These are phyloP conservation scores for Rhizomucor miehei DNA, from an alignment of 371 early-diverging fungal genomes.

Conservation along the genomic window DNA sequence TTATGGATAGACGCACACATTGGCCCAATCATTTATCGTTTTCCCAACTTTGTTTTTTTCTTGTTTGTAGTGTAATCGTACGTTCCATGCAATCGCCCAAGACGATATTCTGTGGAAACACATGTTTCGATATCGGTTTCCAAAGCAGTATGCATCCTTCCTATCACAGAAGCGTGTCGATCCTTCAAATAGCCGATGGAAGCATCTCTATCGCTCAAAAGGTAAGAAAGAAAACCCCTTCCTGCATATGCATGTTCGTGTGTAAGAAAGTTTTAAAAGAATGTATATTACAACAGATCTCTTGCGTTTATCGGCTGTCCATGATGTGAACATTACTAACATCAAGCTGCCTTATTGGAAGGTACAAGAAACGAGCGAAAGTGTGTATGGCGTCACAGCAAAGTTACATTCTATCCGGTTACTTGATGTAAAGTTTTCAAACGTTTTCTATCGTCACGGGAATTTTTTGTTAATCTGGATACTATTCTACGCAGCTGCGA, in stretches of 20 bases:
- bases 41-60: no score
- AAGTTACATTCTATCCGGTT: slow-evolving; percentile 33
- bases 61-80: slow-evolving; percentile 1
- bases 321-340: slow-evolving; percentile 30
- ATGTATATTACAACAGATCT: background rate
- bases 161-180: background rate
- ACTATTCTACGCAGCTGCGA: slow-evolving; percentile 4
- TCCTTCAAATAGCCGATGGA: no score
- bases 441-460: no score
- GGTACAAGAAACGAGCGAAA: slow-evolving; percentile 18
- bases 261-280: background rate
- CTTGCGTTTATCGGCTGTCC: slow-evolving; percentile 18
- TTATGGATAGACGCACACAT: no score
- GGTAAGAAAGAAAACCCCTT: background rate
- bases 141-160: background rate
- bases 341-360: slow-evolving; percentile 35
- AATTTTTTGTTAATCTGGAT: no score
- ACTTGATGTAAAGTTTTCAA: slow-evolving; percentile 28
- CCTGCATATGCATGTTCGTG: background rate
- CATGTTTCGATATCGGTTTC: slow-evolving; percentile 7
- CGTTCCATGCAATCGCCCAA: background rate
- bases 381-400: slow-evolving; percentile 28
- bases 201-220: no score
- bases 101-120: slow-evolving; percentile 8
- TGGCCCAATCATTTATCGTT: no score